Evolutionary conservation across 768 basidiomycete genomes (phyloP).

Genomic region (Mycena venus): DNA sequence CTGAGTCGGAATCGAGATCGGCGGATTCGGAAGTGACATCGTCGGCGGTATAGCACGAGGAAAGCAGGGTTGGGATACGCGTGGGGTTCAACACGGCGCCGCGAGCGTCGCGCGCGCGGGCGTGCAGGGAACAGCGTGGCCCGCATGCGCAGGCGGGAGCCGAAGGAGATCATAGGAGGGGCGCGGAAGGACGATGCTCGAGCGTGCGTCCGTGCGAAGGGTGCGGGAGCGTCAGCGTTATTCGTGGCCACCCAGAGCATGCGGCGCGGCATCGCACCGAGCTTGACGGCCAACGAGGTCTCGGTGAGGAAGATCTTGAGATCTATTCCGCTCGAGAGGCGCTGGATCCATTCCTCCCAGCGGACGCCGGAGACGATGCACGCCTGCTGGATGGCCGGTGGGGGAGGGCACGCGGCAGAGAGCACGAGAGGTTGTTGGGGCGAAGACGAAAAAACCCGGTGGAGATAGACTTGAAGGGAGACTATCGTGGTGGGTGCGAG

Average conservation of each 20-base stretch:
- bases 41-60: not conserved
- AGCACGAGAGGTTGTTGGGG: not conserved
- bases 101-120: not conserved
- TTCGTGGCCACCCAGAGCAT: not conserved
- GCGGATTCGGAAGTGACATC: not conserved
- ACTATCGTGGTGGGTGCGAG: slow-evolving; percentile 4
- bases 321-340: slow-evolving; percentile 11
- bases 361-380: slow-evolving; percentile 8
- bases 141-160: not conserved
- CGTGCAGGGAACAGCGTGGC: not conserved
- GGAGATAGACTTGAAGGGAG: slow-evolving; percentile 9
- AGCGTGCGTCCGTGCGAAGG: too few relatives aligned
- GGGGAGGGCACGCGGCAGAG: slow-evolving; percentile 11
- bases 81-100: slow-evolving; percentile 19
- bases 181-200: too few relatives aligned
- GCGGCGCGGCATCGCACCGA: not conserved
- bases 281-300: not conserved
- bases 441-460: not conserved
- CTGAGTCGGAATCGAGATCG: not conserved
- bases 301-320: not conserved
- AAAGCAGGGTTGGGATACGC: slow-evolving; percentile 17
- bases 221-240: not conserved
- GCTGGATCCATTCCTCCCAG: slow-evolving; percentile 23
- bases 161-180: not conserved
- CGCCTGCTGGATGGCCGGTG: not conserved